phyloP scores from a whole-genome alignment of 306 rosid genomes.

The Sicyos baderoa region DNA sequence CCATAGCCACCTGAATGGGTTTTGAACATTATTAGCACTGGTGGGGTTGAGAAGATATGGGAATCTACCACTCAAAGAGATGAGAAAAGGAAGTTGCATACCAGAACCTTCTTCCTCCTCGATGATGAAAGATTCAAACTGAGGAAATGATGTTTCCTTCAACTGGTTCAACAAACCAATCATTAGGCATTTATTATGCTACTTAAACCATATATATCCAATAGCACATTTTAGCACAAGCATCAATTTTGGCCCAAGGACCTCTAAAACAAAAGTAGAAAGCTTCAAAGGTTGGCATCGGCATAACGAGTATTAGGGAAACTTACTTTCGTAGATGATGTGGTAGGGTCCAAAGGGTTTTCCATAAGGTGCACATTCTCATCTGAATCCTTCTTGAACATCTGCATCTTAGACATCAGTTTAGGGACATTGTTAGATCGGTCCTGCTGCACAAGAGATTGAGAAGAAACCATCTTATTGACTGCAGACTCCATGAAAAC shows the following conservation, averaged over 20 bases:
- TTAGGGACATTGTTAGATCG: slow-evolving; percentile 29
- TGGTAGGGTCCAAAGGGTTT: slow-evolving; percentile 16
- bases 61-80: not conserved
- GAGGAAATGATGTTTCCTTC: slow-evolving; percentile 24
- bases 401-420: slow-evolving; percentile 20
- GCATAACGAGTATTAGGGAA: not conserved
- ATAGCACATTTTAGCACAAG: slow-evolving; percentile 10
- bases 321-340: slow-evolving; percentile 34
- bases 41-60: not conserved
- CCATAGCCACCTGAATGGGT: slow-evolving; percentile 34
- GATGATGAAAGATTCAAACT: slow-evolving; percentile 24
- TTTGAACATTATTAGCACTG: slow-evolving; percentile 4
- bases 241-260: not conserved
- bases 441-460: slow-evolving; percentile 22
- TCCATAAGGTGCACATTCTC: slow-evolving; percentile 18
- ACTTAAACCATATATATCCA: not conserved
- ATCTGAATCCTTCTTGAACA: slow-evolving; percentile 28
- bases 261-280: not conserved
- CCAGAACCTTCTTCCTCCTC: slow-evolving; percentile 43
- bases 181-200: not conserved
- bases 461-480: slow-evolving; percentile 20
- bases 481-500: slow-evolving; percentile 28
- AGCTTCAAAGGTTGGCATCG: slow-evolving; percentile 6
- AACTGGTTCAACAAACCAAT: slow-evolving; percentile 24
- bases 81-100: slow-evolving; percentile 13